These are phyloP conservation scores for Apophysomyces variabilis DNA, from an alignment of 371 early-diverging fungal genomes.

Conservation along the genomic window DNA sequence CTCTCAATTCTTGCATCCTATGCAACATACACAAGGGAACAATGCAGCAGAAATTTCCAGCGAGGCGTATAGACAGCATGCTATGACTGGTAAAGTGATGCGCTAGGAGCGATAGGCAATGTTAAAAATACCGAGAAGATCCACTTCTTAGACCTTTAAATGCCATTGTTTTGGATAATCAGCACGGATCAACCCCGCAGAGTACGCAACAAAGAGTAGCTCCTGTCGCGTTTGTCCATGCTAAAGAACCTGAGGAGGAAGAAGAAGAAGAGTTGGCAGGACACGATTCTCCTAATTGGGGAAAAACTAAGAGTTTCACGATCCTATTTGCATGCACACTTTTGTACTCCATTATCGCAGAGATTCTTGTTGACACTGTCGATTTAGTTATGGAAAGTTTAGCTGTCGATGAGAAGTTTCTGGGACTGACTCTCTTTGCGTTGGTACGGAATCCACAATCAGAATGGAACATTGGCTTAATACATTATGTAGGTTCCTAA, in stretches of 20 bases:
- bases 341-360: constrained; percentile 87
- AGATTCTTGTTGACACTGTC: constrained; percentile 78
- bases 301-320: constrained; percentile 75
- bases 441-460: constrained; percentile 49
- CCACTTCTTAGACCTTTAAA: constrained; percentile 6
- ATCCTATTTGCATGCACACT: constrained; percentile 86
- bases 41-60: background rate
- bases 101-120: background rate
- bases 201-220: constrained; percentile 13
- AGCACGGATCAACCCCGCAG: background rate
- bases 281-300: constrained; percentile 97
- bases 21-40: constrained; percentile 18
- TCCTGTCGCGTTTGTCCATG: constrained; percentile 44
- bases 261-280: constrained; percentile 75
- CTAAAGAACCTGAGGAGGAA: constrained; percentile 59
- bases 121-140: background rate
- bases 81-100: background rate
- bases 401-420: constrained; percentile 83
- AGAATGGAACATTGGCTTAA: background rate
- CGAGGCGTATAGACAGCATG: constrained; percentile 6
- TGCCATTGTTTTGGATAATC: background rate
- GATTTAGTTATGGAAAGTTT: constrained; percentile 69
- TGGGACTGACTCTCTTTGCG: constrained; percentile 94
- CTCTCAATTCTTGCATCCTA: constrained; percentile 28
- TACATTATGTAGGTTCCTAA: constrained; percentile 66